Evolutionary conservation across 331 rosid species (phyloP).

Genomic region (Stylosanthes scabra): DNA sequence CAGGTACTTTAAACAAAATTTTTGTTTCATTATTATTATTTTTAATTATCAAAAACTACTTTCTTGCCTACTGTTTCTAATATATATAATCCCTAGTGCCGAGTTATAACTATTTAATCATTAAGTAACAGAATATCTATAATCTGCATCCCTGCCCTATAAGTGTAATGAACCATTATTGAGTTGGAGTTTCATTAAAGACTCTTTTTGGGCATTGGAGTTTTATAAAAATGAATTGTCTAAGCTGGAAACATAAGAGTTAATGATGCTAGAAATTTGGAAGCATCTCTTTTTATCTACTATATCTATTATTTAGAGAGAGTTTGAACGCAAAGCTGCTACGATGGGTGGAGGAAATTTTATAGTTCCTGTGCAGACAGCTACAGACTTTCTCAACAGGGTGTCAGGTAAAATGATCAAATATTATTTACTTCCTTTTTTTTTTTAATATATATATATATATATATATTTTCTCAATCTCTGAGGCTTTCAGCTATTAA

Average conservation of each 20-base stretch:
- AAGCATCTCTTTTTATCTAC: slow-evolving; percentile 29
- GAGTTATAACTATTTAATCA: slow-evolving; percentile 23
- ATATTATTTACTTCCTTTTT: background rate
- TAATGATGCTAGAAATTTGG: background rate
- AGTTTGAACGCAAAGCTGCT: slow-evolving; percentile 85
- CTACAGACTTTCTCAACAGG: slow-evolving; percentile 77
- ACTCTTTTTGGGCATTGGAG: background rate
- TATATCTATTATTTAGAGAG: slow-evolving; percentile 59
- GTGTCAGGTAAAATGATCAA: slow-evolving; percentile 61
- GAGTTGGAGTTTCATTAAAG: background rate
- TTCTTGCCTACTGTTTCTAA: slow-evolving; percentile 29
- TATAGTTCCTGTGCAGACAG: slow-evolving; percentile 92
- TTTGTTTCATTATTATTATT: background rate
- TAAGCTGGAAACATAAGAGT: slow-evolving; percentile 8
- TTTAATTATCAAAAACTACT: slow-evolving; percentile 19
- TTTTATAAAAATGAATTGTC: slow-evolving; percentile 17
- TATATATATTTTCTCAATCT: background rate
- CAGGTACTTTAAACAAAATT: slow-evolving; percentile 55
- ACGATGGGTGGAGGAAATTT: slow-evolving; percentile 92
- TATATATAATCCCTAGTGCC: slow-evolving; percentile 13
- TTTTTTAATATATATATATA: too few species aligned
- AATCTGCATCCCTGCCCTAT: slow-evolving; percentile 21
- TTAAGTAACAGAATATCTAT: slow-evolving; percentile 24
- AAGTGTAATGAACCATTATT: slow-evolving; percentile 16
- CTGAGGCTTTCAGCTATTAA: slow-evolving; percentile 21